phyloP scores from a whole-genome alignment of 768 basidiomycete species.

The Tylopilus rubrobrunneus region DNA sequence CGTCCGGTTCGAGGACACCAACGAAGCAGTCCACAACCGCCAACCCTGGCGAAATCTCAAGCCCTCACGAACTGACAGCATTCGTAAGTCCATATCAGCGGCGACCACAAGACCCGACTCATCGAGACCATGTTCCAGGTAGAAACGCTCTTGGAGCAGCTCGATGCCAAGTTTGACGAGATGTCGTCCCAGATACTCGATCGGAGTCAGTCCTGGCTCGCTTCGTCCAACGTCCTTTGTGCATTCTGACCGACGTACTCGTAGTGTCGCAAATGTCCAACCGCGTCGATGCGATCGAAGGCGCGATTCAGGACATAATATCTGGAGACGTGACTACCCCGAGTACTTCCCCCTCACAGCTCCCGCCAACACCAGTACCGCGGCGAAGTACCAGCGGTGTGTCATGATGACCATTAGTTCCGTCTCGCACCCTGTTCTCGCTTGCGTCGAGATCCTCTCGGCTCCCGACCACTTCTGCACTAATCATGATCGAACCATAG shows the following conservation, averaged over 20 bases:
- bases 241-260: constrained; percentile 8
- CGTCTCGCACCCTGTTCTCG: constrained; percentile 7
- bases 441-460: constrained; percentile 13
- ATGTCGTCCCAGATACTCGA: constrained; percentile 90
- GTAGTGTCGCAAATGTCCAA: constrained; percentile 92
- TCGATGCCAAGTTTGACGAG: constrained; percentile 89
- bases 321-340: constrained; percentile 56
- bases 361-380: constrained; percentile 29
- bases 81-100: constrained; percentile 58
- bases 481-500: constrained; percentile 15
- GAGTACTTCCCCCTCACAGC: constrained; percentile 57
- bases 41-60: constrained; percentile 68
- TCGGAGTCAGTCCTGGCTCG: constrained; percentile 50
- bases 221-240: neutral
- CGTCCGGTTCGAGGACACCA: constrained; percentile 37
- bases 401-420: constrained; percentile 15
- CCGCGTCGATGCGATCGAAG: constrained; percentile 85
- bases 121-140: constrained; percentile 47
- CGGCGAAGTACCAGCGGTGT: constrained; percentile 41
- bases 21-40: constrained; percentile 39
- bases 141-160: constrained; percentile 80
- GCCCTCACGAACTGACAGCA: constrained; percentile 90
- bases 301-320: constrained; percentile 90
- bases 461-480: constrained; percentile 10
- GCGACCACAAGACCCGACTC: neutral